Base-by-base conservation (phyloP, 495 filamentous ascomycete genomes). In the Thermothielavioides terrestris region DNA sequence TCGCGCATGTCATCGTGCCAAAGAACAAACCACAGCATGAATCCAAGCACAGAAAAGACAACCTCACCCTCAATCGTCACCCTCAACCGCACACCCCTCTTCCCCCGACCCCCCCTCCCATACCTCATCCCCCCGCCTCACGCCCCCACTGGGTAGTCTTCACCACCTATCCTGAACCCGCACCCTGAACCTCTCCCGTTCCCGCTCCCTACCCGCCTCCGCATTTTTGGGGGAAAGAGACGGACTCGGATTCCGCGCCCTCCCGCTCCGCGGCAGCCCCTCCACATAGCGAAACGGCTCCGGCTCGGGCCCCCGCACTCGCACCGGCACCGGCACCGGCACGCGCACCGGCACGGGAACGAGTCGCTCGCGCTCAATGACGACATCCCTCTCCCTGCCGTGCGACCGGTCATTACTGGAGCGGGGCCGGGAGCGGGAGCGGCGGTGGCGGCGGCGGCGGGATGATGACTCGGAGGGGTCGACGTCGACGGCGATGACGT, bases 401-500 rank as follows among this genome's bases (percentile, higher is more conserved):
- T n/a, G n/a, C n/a, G n/a, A n/a, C n/a, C 63, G 61, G 25, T 49
- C 43, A 20, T 59, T 58, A 34, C 57, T 56, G 38, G 51, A 50
- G 36, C 63, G 49, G 26, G 52, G 57, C 32, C 50, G 44, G 27
- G 46, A 47, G 40, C 54, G 56, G 27, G 55, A 49, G 23, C 62
- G 65, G 18, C 6, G 6, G 41, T 27, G 26, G 6, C 47, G 42
- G 28, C 46, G 45, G 23, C 43, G 54, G 43, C 7, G 7, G 21
- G 27, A 41, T 20, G 36, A 44, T 10, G 52, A 50, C 18, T 65
- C 55, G 1, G 64, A 60, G 7, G 68, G 63, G 42, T 77, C 73
- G 37, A 75, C 61, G 56, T 76, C 71, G n/a, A 78, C 74, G 49
- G 67, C 68, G 42, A 78, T 75, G 36, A 77, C 66, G 47, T 77